Percentiles rank a stretch among this genome's conserved stretches.
Evolutionary conservation across 2,329 filamentous ascomycete species (phyloP).

Genomic region (Aspergillus persii): DNA sequence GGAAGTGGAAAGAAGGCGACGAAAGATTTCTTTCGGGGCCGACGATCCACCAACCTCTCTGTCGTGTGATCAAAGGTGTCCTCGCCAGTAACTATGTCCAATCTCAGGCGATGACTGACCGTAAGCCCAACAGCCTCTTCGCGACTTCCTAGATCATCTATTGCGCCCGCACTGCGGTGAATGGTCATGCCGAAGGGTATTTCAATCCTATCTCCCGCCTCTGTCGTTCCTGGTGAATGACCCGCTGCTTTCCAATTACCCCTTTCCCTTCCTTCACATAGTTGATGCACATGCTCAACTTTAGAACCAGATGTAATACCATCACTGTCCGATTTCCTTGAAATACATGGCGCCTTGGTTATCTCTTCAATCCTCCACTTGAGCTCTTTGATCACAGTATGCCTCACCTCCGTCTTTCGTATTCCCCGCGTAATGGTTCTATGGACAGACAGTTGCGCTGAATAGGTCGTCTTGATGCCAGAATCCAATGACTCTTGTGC

Average conservation of each 20-base stretch:
- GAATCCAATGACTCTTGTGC: background rate
- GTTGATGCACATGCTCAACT: background rate
- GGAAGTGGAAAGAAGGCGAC: slow-evolving; percentile 5
- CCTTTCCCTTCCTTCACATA: background rate
- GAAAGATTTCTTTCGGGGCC: slow-evolving; percentile 6
- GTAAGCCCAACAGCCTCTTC: background rate
- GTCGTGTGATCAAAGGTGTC: slow-evolving; percentile 7
- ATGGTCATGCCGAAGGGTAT: slow-evolving; percentile 1
- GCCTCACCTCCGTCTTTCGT: slow-evolving; percentile 1
- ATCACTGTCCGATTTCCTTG: background rate
- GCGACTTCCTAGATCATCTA: background rate
- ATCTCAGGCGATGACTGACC: slow-evolving; percentile 4
- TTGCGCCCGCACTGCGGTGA: background rate
- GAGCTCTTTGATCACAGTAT: slow-evolving; percentile 7
- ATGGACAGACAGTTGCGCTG: background rate
- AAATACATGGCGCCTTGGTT: background rate
- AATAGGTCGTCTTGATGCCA: background rate
- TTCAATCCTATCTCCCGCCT: background rate
- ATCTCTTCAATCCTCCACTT: slow-evolving; percentile 10
- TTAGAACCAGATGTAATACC: background rate
- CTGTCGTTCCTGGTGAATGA: background rate
- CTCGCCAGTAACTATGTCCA: slow-evolving; percentile 9
- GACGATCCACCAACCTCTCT: slow-evolving; percentile 6
- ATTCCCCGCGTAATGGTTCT: background rate
- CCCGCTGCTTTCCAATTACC: background rate